Conservation (phyloP, 345 rosid genomes). For the Physaria fendleri region DNA sequence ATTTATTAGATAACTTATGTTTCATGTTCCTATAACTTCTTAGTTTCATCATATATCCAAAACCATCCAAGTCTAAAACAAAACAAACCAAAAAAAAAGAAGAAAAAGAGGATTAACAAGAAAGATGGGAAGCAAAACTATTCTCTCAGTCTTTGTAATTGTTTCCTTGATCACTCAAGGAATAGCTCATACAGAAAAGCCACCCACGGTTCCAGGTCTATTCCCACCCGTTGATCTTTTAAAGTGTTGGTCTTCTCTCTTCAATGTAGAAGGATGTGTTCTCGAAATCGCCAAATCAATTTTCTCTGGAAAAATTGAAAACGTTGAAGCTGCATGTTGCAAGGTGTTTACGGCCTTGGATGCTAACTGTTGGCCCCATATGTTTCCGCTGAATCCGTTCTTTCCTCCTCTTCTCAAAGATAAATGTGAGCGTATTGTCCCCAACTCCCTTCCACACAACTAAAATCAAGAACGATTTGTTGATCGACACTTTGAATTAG, state of each 20-base stretch:
- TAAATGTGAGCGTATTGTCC: neutral
- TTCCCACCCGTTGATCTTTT: neutral
- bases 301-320: neutral
- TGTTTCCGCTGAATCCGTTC: neutral
- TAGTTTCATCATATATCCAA: neutral
- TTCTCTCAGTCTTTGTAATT: neutral
- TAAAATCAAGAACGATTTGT: neutral
- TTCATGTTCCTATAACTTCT: neutral
- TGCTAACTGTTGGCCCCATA: neutral
- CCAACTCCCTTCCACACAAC: neutral
- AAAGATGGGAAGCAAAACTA: neutral
- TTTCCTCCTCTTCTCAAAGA: neutral
- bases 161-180: neutral
- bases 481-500: neutral
- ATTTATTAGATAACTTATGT: neutral
- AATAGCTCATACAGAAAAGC: neutral
- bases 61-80: neutral
- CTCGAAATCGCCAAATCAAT: neutral
- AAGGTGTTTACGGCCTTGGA: neutral
- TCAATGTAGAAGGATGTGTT: conserved; percentile 5
- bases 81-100: neutral
- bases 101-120: neutral
- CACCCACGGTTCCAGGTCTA: neutral
- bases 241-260: conserved; percentile 9
- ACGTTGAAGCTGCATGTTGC: neutral